Conservation (phyloP, 805 yeast species). For the Yamadazyma olivae region DNA sequence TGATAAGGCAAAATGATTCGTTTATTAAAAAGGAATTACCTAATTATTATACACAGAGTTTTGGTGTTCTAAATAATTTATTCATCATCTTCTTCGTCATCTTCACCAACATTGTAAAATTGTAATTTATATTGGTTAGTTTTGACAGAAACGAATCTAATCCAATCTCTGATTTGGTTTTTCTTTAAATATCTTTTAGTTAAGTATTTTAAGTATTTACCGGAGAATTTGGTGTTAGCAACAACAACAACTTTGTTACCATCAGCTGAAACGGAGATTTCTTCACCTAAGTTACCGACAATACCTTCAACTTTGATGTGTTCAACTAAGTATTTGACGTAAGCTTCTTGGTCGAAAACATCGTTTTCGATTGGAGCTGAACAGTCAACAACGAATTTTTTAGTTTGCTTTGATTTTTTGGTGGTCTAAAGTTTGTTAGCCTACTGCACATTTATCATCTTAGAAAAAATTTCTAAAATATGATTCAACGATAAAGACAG, state of each 20-base stretch:
- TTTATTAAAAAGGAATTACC: too few relatives aligned
- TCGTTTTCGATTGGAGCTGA: conserved; percentile 97
- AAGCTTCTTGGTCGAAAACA: conserved; percentile 96
- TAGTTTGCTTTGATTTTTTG: conserved; percentile 67
- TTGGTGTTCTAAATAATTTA: too few relatives aligned
- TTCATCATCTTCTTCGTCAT: conserved; percentile 91
- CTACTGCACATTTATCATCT: conserved; percentile 60
- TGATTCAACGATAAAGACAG: conserved; percentile 36
- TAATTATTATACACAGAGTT: too few relatives aligned
- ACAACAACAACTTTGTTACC: conserved; percentile 88
- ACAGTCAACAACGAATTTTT: conserved; percentile 92
- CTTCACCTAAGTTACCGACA: conserved; percentile 95
- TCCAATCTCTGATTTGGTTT: conserved; percentile 99
- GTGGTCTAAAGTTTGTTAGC: conserved; percentile 70
- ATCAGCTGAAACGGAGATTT: conserved; percentile 80
- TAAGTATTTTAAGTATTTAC: conserved; percentile 99
- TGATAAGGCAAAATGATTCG: too few relatives aligned
- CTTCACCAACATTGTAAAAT: conserved; percentile 96
- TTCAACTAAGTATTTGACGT: conserved; percentile 97
- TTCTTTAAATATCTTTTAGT: conserved; percentile 99
- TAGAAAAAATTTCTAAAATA: neutral
- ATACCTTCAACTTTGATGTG: conserved; percentile 98
- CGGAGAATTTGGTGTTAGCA: conserved; percentile 94
- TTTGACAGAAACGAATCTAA: conserved; percentile 95
- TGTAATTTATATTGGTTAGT: conserved; percentile 95